Conservation (phyloP, 148 eudicot species). For the Rhododendron kiyosumense region DNA sequence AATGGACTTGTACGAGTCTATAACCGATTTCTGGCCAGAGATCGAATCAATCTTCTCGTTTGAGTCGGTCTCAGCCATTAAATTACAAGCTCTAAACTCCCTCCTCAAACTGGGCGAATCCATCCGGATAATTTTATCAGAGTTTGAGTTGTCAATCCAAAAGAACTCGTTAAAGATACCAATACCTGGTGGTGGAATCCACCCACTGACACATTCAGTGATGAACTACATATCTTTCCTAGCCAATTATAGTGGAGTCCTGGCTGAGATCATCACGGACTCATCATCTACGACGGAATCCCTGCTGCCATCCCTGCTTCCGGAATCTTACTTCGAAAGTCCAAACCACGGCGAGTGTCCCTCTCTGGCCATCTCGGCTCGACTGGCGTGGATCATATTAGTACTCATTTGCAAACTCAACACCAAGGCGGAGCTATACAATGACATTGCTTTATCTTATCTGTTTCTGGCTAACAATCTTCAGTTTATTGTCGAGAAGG, state of each 20-base stretch:
- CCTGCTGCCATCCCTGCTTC: slow-evolving; percentile 5
- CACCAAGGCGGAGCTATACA: slow-evolving; percentile 23
- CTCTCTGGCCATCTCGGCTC: not conserved
- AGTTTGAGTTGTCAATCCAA: slow-evolving; percentile 26
- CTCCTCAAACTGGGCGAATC: slow-evolving; percentile 15
- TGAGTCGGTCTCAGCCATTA: slow-evolving; percentile 17
- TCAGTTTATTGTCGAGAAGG: slow-evolving; percentile 18
- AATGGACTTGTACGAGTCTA: slow-evolving; percentile 21
- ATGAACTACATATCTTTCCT: slow-evolving; percentile 16
- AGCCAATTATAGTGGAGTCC: slow-evolving; percentile 12
- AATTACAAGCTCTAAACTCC: slow-evolving; percentile 26
- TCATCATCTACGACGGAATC: not conserved
- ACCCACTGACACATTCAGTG: slow-evolving; percentile 21
- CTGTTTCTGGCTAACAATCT: slow-evolving; percentile 37
- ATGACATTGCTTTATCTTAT: slow-evolving; percentile 24
- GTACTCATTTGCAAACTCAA: slow-evolving; percentile 36
- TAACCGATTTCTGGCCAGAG: slow-evolving; percentile 26
- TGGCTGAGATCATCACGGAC: slow-evolving; percentile 16
- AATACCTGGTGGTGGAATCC: slow-evolving; percentile 27
- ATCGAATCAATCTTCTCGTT: slow-evolving; percentile 34
- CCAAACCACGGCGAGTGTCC: not conserved
- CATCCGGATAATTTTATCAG: slow-evolving; percentile 6
- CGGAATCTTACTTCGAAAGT: slow-evolving; percentile 17
- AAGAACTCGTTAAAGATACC: slow-evolving; percentile 17
- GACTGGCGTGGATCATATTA: slow-evolving; percentile 26